Evolutionary conservation across 495 filamentous ascomycete genomes (phyloP), one percentile per base, ranked within the genome.

Genomic region (Massariosphaeria phaeospora): DNA sequence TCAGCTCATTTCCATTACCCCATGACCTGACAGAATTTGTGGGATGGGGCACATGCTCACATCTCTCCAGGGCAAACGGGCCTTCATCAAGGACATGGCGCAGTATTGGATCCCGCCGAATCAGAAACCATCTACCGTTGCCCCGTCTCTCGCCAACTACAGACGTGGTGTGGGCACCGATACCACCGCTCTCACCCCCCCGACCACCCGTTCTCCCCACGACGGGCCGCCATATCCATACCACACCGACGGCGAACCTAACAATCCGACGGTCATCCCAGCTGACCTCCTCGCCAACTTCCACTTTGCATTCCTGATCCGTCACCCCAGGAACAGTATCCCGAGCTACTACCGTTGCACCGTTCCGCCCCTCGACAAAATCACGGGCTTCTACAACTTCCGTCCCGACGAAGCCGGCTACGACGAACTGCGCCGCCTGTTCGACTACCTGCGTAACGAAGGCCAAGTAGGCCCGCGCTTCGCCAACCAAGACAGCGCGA

Each of bases 51-150:
- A 55, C 60, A 12, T 66, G 63, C 67, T 69, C 64, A 59, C 66
- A 43, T 11, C 40, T 43, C 41, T 36, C 30, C 61, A 85, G 81
- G 77, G 75, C 60, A 96, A 95, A 72, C 85, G 93, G 51, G 70
- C 95, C 61, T 95, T 97, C 75, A 93, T 98, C 79, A 98, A 98
- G 69, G 93, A 97, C 69, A 98, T 98, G 65, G 79, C 85, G 31
- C 82, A 96, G 68, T 96, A 96, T 67, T 73, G 95, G 36, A 71
- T 86, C 49, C 89, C 91, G 4, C 90, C 89, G 2, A 67, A 83
- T 55, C 72, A 73, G n/a, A 75, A 83, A 48, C 73, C 77, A 15
- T 79, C 85, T 34, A 75, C 70, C 30, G 82, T 91, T 50, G 88
- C 88, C 17, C 88, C 88, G 1, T 91, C 88, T 26, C 74, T 96